Conservation (phyloP, 2,329 filamentous ascomycete genomes). For the Xylariaceae sp. region DNA sequence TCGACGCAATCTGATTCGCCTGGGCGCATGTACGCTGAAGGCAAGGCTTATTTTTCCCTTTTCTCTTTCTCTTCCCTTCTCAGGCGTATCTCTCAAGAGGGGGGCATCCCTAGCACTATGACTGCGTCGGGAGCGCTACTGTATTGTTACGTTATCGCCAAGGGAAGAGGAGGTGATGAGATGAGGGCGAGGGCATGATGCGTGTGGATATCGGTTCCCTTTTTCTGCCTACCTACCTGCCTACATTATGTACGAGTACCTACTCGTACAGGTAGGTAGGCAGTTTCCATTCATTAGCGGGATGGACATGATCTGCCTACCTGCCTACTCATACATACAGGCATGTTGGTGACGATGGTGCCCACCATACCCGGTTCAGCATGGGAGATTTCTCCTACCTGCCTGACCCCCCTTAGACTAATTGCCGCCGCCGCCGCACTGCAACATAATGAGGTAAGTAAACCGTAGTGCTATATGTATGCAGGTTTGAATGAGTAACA, state of each 20-base stretch:
- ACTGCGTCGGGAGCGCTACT: slow-evolving; percentile 27
- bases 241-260: too few relatives aligned
- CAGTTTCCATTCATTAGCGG: too few relatives aligned
- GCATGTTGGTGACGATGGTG: not conserved
- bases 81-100: slow-evolving; percentile 3
- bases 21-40: slow-evolving; percentile 7
- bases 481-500: slow-evolving; percentile 9
- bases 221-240: not conserved
- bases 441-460: slow-evolving; percentile 9
- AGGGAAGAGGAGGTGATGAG: slow-evolving; percentile 6
- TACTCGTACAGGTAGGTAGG: too few relatives aligned
- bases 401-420: not conserved
- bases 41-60: slow-evolving; percentile 8
- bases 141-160: slow-evolving; percentile 12
- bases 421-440: slow-evolving; percentile 11
- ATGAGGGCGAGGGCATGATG: not conserved
- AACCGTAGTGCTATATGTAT: slow-evolving; percentile 12
- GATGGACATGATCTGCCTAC: not conserved
- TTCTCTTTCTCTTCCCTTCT: not conserved
- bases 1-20: slow-evolving; percentile 23
- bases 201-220: not conserved
- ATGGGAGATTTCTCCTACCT: not conserved
- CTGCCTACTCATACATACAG: not conserved
- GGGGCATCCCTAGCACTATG: too few relatives aligned
- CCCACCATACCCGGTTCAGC: not conserved